Evolutionary conservation across 1,284 basidiomycete genomes (phyloP).

Genomic region (Boletus smithii): DNA sequence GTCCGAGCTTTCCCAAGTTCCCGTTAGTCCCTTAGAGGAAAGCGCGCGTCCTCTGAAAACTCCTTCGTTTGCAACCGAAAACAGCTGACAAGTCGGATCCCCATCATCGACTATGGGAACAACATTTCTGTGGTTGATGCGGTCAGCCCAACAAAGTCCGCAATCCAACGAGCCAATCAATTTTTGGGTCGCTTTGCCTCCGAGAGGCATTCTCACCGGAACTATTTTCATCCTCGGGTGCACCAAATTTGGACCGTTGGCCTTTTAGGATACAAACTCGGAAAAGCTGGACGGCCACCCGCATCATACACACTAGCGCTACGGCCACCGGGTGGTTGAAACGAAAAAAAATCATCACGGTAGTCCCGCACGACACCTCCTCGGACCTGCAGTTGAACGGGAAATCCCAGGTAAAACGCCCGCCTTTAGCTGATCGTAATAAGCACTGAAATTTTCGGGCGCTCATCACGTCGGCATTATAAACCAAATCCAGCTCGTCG

Average conservation of each 20-base stretch:
- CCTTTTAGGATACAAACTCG: slow-evolving; percentile 16
- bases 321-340: slow-evolving; percentile 11
- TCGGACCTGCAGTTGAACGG: slow-evolving; percentile 20
- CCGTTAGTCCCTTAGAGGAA: slow-evolving; percentile 16
- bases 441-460: slow-evolving; percentile 15
- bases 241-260: slow-evolving; percentile 1
- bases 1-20: slow-evolving; percentile 18
- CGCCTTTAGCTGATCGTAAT: slow-evolving; percentile 5
- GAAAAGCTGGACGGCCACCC: slow-evolving; percentile 15
- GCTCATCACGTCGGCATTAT: slow-evolving; percentile 22
- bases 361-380: slow-evolving; percentile 9
- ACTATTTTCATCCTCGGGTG: slow-evolving; percentile 21
- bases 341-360: slow-evolving; percentile 1
- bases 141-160: slow-evolving; percentile 24
- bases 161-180: slow-evolving; percentile 7
- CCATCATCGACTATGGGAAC: slow-evolving; percentile 20
- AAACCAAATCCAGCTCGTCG: slow-evolving; percentile 13
- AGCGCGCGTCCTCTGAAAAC: background rate
- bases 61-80: slow-evolving; percentile 11
- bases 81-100: slow-evolving; percentile 5
- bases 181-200: slow-evolving; percentile 13
- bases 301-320: slow-evolving; percentile 3
- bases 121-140: slow-evolving; percentile 23
- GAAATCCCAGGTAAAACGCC: slow-evolving; percentile 14
- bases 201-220: slow-evolving; percentile 24